A percentile compares a stretch with the other conserved stretches of the same genome.
Evolutionary conservation across 768 basidiomycete species (phyloP).

Genomic region (Gautieria morchelliformis): DNA sequence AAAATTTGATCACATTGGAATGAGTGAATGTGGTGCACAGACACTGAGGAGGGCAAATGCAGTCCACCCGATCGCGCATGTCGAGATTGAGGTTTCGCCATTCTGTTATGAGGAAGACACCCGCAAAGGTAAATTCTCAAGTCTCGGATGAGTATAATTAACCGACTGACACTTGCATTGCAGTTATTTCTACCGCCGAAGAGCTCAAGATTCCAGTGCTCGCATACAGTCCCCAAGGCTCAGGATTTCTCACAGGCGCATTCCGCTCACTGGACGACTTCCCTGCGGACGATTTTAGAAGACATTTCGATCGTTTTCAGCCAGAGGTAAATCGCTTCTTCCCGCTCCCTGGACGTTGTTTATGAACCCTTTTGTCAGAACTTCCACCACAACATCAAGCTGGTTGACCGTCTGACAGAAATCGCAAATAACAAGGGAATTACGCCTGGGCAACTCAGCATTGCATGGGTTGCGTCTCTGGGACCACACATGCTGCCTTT

Average conservation of each 20-base stretch:
- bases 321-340: constrained; percentile 25
- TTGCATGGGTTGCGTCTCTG: constrained; percentile 33
- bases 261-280: constrained; percentile 32
- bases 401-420: constrained; percentile 31
- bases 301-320: constrained; percentile 13
- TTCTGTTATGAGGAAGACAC: constrained; percentile 48
- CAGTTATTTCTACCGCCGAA: constrained; percentile 42
- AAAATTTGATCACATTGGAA: constrained; percentile 47
- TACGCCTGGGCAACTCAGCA: constrained; percentile 29
- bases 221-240: constrained; percentile 51
- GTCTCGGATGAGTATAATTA: neutral
- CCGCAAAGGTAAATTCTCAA: constrained; percentile 26
- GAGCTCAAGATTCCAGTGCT: constrained; percentile 47
- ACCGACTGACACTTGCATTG: neutral
- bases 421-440: constrained; percentile 34
- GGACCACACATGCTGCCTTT: constrained; percentile 37
- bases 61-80: constrained; percentile 43
- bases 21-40: constrained; percentile 44
- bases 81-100: constrained; percentile 60
- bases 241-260: constrained; percentile 43
- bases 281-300: constrained; percentile 8
- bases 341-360: neutral
- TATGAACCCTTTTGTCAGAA: constrained; percentile 18
- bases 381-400: constrained; percentile 30
- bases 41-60: constrained; percentile 28